Conservation (phyloP, 2,329 filamentous ascomycete genomes). For the Fulvia fulva region DNA sequence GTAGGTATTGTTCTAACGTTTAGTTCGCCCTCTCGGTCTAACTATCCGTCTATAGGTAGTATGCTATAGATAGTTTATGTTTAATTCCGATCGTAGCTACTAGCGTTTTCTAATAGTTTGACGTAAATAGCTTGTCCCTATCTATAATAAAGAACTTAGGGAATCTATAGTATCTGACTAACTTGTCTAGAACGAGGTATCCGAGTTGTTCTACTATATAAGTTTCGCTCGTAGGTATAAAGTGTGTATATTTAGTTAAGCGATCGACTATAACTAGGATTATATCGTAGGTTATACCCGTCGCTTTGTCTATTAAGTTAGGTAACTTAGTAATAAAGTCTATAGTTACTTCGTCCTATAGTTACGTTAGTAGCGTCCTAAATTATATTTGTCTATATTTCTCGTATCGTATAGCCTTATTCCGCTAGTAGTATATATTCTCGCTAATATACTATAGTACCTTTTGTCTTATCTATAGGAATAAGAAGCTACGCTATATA, state of each 20-base stretch:
- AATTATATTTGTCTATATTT: neutral
- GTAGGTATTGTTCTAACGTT: conserved; percentile 26
- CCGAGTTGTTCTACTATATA: conserved; percentile 15
- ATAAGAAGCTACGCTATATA: neutral
- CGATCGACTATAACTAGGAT: too few relatives aligned
- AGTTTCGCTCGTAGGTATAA: too few relatives aligned
- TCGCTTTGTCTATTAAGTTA: too few relatives aligned
- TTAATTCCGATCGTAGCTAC: too few relatives aligned
- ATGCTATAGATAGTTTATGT: conserved; percentile 25
- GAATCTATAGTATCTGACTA: conserved; percentile 18
- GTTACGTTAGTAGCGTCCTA: neutral
- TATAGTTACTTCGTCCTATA: conserved; percentile 1
- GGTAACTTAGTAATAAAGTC: too few relatives aligned
- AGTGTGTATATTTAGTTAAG: too few relatives aligned
- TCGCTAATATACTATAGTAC: conserved; percentile 9
- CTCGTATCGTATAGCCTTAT: conserved; percentile 16
- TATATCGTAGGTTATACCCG: too few relatives aligned
- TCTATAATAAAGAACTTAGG: too few relatives aligned
- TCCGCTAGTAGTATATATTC: conserved; percentile 31
- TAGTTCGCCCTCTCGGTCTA: conserved; percentile 28
- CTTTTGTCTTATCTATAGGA: conserved; percentile 2
- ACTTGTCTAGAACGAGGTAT: conserved; percentile 18
- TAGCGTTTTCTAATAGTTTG: too few relatives aligned
- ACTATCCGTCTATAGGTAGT: conserved; percentile 28
- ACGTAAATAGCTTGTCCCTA: too few relatives aligned